phyloP scores from a whole-genome alignment of 768 basidiomycete species.

The Panaeolus cyanescens region DNA sequence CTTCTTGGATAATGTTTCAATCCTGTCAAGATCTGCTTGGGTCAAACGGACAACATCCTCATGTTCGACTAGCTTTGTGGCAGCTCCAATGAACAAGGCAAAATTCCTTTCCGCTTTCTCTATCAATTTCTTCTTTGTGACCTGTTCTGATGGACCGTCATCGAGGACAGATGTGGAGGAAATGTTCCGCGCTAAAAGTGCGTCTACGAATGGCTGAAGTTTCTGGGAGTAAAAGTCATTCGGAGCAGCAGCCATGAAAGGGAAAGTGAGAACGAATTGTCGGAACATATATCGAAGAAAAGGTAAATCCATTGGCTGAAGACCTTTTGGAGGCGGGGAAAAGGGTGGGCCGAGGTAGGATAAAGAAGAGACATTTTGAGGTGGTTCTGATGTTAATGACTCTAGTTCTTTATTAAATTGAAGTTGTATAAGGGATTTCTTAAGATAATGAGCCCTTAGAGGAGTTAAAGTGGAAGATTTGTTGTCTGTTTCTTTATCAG shows the following conservation, averaged over 20 bases:
- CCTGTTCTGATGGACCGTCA: slow-evolving; percentile 51
- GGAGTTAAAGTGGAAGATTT: slow-evolving; percentile 55
- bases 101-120: slow-evolving; percentile 85
- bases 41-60: slow-evolving; percentile 92
- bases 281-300: slow-evolving; percentile 89
- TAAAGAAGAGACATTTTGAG: slow-evolving; percentile 56
- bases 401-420: slow-evolving; percentile 83
- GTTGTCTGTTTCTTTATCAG: background rate
- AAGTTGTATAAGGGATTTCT: slow-evolving; percentile 90
- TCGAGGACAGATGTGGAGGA: slow-evolving; percentile 62
- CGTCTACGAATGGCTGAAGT: slow-evolving; percentile 91
- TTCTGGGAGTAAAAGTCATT: slow-evolving; percentile 93
- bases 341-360: slow-evolving; percentile 92
- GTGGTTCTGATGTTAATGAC: slow-evolving; percentile 49
- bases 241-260: slow-evolving; percentile 89
- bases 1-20: slow-evolving; percentile 72
- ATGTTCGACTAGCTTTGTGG: slow-evolving; percentile 77
- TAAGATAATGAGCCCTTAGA: slow-evolving; percentile 95
- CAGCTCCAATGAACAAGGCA: slow-evolving; percentile 77
- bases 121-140: slow-evolving; percentile 67
- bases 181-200: slow-evolving; percentile 79
- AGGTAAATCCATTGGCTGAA: slow-evolving; percentile 71
- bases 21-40: slow-evolving; percentile 78
- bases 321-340: slow-evolving; percentile 62
- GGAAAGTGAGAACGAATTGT: slow-evolving; percentile 93